Percentiles rank a stretch among this genome's conserved stretches.
phyloP scores from a whole-genome alignment of 306 rosid species.

The Elaeagnus macrophylla region DNA sequence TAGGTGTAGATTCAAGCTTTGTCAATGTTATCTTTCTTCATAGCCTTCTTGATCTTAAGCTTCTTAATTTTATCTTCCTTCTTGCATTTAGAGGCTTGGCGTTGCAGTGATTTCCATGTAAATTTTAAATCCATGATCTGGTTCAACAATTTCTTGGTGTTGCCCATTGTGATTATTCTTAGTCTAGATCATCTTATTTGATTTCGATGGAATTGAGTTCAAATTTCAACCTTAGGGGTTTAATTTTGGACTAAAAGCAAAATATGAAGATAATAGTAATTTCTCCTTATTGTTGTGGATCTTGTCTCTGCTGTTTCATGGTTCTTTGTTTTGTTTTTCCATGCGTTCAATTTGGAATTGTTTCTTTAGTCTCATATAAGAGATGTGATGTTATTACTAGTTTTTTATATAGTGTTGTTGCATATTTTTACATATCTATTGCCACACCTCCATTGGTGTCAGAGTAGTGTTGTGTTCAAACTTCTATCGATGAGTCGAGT shows the following conservation, averaged over 20 bases:
- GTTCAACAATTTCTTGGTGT: slow-evolving; percentile 79
- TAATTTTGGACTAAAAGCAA: neutral
- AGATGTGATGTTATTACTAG: too few species aligned
- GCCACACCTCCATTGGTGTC: too few species aligned
- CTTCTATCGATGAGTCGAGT: too few species aligned
- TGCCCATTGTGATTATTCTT: slow-evolving; percentile 48
- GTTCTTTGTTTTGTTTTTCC: too few species aligned
- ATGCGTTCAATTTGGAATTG: too few species aligned
- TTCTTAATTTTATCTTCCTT: slow-evolving; percentile 93
- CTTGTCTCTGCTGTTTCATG: too few species aligned
- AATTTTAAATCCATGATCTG: slow-evolving; percentile 97
- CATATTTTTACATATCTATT: too few species aligned
- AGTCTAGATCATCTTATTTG: neutral
- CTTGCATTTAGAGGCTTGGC: slow-evolving; percentile 79
- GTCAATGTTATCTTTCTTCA: slow-evolving; percentile 88
- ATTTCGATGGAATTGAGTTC: neutral
- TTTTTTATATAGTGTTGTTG: too few species aligned
- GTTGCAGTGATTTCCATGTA: slow-evolving; percentile 84
- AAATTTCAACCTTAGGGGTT: slow-evolving; percentile 6
- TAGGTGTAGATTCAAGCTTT: slow-evolving; percentile 93
- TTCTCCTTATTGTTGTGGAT: too few species aligned
- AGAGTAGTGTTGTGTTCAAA: too few species aligned
- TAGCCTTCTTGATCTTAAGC: slow-evolving; percentile 86
- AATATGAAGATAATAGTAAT: too few species aligned
- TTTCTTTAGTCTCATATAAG: too few species aligned